Evolutionary conservation across 2,329 filamentous ascomycete genomes (phyloP), one percentile per base, ranked within the genome.

Genomic region (Alternaria brassicicola): DNA sequence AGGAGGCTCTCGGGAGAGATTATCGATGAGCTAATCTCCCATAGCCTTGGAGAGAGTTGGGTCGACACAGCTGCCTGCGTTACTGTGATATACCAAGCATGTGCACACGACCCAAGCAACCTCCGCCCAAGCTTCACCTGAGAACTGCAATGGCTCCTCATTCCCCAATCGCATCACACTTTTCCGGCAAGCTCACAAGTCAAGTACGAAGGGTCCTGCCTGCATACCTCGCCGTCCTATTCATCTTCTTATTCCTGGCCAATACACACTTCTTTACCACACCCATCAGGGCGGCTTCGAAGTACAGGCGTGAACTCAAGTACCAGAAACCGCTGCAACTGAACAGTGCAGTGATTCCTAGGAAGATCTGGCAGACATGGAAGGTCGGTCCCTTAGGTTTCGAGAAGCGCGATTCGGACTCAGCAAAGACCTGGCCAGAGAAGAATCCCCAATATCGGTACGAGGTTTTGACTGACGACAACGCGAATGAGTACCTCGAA

Each of bases 331-430:
- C 72, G 17, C 53, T 73, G 13, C 70, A 75, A 45, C 23, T 60
- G 5, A 51, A 68, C 26, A 64, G 59, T 41, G 60, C 62, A 57
- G 50, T 71, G 52, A 66, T 91, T 87, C 66, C 89, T 83, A 6
- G 82, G 54, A 92, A 91, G 76, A 89, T 92, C 64, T 92, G 89
- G 89, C 89, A 92, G 75, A 89, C 86, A 0, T 92, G 89, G 89
- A 92, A 91, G 73, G 84, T 88, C 26, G 84, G 88, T 61, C 86
- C 89, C 2, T 79, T 90, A 31, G 80, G 81, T 2, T 90, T 91
- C 68, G 88, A 89, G 62, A 82, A 87, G 67, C 82, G 85, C 51
- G 88, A 91, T 67, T 78, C 84, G 30, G 77, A 81, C 23, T 81
- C 81, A 0, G 88, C 89, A 9, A 83, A 83, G 64, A 87, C 87